A percentile compares a stretch with the other conserved stretches of the same genome.
phyloP scores from a whole-genome alignment of 73 alveolate species.

The Tetrahymena borealis region DNA sequence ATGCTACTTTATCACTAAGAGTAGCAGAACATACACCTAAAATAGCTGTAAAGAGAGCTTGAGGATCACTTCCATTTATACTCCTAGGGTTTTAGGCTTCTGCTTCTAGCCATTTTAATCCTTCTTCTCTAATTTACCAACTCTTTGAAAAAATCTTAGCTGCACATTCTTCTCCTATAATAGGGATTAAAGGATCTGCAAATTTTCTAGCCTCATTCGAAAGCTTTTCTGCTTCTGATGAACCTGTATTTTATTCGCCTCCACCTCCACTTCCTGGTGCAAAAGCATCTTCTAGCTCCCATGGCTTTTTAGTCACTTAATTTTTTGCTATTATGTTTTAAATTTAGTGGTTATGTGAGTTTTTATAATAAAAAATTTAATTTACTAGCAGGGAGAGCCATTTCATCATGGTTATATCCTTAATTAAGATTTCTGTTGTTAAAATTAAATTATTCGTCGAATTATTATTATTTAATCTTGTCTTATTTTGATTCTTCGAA shows the following conservation, averaged over 20 bases:
- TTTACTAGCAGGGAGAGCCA: not conserved
- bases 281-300: slow-evolving; percentile 49
- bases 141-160: slow-evolving; percentile 77
- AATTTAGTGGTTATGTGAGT: slow-evolving; percentile 2
- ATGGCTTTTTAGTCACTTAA: slow-evolving; percentile 45
- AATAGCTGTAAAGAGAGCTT: slow-evolving; percentile 68
- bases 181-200: slow-evolving; percentile 90
- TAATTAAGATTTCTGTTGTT: not conserved
- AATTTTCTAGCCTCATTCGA: slow-evolving; percentile 69
- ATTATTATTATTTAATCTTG: not conserved
- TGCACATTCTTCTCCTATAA: slow-evolving; percentile 74
- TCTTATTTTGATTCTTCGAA: not conserved
- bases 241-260: not conserved
- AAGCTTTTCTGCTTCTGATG: slow-evolving; percentile 53
- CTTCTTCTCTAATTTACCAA: slow-evolving; percentile 86
- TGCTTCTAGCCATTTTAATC: slow-evolving; percentile 44
- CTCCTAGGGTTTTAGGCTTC: slow-evolving; percentile 15
- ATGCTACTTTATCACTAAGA: slow-evolving; percentile 75
- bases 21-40: slow-evolving; percentile 78
- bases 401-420: not conserved
- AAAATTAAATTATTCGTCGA: not conserved
- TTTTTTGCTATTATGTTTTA: slow-evolving; percentile 17
- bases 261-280: slow-evolving; percentile 58
- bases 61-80: slow-evolving; percentile 36
- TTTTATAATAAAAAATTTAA: not conserved